phyloP scores from a whole-genome alignment of 2,329 filamentous ascomycete genomes.

The Beauveria sp. region DNA sequence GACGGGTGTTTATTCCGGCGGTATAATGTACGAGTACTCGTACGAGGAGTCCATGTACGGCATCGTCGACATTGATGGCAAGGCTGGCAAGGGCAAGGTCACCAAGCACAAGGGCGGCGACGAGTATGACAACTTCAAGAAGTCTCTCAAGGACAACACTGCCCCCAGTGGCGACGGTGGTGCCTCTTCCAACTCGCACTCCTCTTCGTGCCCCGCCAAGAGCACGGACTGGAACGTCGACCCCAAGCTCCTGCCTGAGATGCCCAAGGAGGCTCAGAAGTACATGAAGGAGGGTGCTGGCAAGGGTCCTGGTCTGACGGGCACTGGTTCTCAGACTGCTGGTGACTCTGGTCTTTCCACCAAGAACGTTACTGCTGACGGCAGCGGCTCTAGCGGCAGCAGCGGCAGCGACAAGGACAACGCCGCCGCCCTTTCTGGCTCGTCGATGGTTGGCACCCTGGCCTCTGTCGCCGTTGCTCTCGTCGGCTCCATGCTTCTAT shows the following conservation, averaged over 20 bases:
- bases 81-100: constrained; percentile 34
- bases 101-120: constrained; percentile 35
- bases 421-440: constrained; percentile 21
- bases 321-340: constrained; percentile 46
- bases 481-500: constrained; percentile 4
- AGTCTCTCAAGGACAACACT: constrained; percentile 40
- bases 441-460: constrained; percentile 17
- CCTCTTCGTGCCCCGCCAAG: constrained; percentile 41
- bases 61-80: constrained; percentile 58
- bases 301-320: constrained; percentile 43
- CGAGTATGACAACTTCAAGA: constrained; percentile 54
- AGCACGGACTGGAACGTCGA: constrained; percentile 45
- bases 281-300: constrained; percentile 49
- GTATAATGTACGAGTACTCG: constrained; percentile 92
- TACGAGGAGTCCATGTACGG: constrained; percentile 73
- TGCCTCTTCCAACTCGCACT: constrained; percentile 38
- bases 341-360: constrained; percentile 40
- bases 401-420: constrained; percentile 15
- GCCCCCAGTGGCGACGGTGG: constrained; percentile 44
- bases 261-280: constrained; percentile 42
- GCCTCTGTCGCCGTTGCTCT: constrained; percentile 29
- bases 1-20: constrained; percentile 87
- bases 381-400: constrained; percentile 22
- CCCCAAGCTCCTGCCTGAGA: constrained; percentile 40
- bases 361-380: constrained; percentile 28